Base-by-base conservation (phyloP, 139 green algal species). In the Chlorella sp. region DNA sequence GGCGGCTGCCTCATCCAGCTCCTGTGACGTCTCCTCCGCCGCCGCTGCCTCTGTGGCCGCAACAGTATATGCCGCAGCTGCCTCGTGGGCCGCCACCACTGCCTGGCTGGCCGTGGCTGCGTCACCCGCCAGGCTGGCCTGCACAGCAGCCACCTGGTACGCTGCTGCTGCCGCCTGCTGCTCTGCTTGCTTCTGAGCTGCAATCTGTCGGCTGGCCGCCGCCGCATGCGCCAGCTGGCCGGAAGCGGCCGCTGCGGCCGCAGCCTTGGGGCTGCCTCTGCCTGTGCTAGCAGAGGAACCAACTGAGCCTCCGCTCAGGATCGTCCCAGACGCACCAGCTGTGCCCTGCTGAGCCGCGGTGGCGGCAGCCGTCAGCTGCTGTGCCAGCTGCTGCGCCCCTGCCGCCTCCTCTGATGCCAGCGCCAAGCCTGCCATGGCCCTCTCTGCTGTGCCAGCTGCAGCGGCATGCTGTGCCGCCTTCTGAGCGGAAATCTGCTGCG, bases 191-290 rank as follows among this genome's bases (percentile, higher is more conserved):
- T 86, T 86, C 34, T 69, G 46, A 11, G 28, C 67, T 32, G 46
- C 82, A 26, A 48, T n/a, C 40, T 86, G 82, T 22, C 38, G 22
- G n/a, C 28, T 44, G 34, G 64, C 69, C 0, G 64, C 82, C 20
- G 70, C 70, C 11, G 82, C 70, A 44, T 86, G 82, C 30, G 46
- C 70, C 76, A 86, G 67, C 72, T 46, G 70, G 26, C 70, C 40
- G 40, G 70, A 28, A 0, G 73, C 73, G 3, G 48, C 73, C 7
- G 62, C 73, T 32, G 62, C 46, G 5, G 44, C 30, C 13, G 73
- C 73, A 22, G 46, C 8, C 41, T 56, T 19, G 24, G 9, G n/a
- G 8, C 41, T 20, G 28, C 28, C 72, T 26, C 41, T 20, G 28
- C 28, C 72, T 26, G 72, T 36, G 72, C 26, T 16, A 19, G 30